Evolutionary conservation across 2,329 filamentous ascomycete species (phyloP).

Genomic region (Aspergillus ibericus): DNA sequence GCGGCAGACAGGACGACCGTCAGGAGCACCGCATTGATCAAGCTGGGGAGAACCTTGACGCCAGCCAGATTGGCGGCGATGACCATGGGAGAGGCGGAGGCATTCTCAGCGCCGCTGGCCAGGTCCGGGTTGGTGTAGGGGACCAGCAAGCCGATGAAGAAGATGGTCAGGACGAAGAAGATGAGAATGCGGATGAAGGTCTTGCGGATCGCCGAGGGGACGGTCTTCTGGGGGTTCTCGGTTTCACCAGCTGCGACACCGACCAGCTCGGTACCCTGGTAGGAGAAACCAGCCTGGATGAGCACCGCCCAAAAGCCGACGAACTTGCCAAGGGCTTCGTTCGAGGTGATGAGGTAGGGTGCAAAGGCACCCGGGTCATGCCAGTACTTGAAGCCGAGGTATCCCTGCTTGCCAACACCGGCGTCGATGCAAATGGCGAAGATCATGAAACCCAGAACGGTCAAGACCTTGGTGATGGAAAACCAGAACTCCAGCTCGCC

Average conservation of each 20-base stretch:
- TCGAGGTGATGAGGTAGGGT: conserved; percentile 61
- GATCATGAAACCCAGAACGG: conserved; percentile 74
- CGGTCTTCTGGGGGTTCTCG: conserved; percentile 66
- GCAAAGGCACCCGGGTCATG: conserved; percentile 66
- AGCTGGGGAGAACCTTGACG: conserved; percentile 34
- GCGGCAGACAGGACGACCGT: conserved; percentile 41
- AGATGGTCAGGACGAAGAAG: conserved; percentile 47
- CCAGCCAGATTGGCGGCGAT: conserved; percentile 39
- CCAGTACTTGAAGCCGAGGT: conserved; percentile 74
- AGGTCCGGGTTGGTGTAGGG: conserved; percentile 61
- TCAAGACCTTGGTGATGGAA: conserved; percentile 72
- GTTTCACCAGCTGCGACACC: conserved; percentile 75
- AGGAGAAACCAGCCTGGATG: conserved; percentile 40
- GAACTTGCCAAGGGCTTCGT: conserved; percentile 60
- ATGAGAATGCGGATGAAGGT: conserved; percentile 72
- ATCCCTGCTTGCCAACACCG: conserved; percentile 66
- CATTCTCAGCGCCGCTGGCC: conserved; percentile 27
- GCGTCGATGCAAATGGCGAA: conserved; percentile 74
- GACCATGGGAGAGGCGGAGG: conserved; percentile 39
- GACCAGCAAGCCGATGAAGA: conserved; percentile 71
- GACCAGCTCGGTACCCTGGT: conserved; percentile 67
- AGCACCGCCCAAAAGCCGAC: conserved; percentile 59
- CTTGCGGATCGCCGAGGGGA: conserved; percentile 69
- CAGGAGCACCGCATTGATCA: conserved; percentile 41
- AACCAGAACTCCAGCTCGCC: conserved; percentile 73